A percentile compares a stretch with the other conserved stretches of the same genome.
Conservation (phyloP, 202 grass and related monocot species). For the Eragrostis tef region DNA sequence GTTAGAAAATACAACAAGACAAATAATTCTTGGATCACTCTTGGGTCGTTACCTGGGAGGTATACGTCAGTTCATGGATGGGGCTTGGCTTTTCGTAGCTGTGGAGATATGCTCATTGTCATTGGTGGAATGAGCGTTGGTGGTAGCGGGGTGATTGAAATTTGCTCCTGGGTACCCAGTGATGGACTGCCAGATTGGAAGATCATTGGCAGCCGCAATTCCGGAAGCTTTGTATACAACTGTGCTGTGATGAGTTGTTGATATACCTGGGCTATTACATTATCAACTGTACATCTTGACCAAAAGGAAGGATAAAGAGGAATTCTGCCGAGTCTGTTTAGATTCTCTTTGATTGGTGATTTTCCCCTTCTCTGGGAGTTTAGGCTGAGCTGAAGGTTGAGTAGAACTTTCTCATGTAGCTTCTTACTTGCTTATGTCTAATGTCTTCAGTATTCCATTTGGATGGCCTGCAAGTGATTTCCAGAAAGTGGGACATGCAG, state of each 20-base stretch:
- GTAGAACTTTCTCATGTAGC: constrained; percentile 50
- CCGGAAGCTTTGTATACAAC: constrained; percentile 63
- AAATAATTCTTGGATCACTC: constrained; percentile 61
- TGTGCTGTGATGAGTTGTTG: constrained; percentile 69
- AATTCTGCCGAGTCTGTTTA: constrained; percentile 47
- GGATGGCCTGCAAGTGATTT: constrained; percentile 46
- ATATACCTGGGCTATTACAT: constrained; percentile 40
- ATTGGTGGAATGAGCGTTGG: constrained; percentile 47
- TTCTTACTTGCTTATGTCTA: constrained; percentile 51
- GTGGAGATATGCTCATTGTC: constrained; percentile 60
- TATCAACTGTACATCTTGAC: constrained; percentile 54
- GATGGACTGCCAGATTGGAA: constrained; percentile 51
- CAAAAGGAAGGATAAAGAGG: constrained; percentile 53
- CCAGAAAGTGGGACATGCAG: constrained; percentile 52
- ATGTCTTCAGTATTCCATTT: constrained; percentile 55
- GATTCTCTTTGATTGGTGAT: constrained; percentile 40
- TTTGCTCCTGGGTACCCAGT: constrained; percentile 56
- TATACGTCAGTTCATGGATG: constrained; percentile 59
- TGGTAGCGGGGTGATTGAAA: constrained; percentile 52
- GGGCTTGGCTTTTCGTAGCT: constrained; percentile 61
- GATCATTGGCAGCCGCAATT: constrained; percentile 52
- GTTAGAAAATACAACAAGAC: constrained; percentile 55
- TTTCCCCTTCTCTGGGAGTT: constrained; percentile 47
- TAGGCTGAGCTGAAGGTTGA: constrained; percentile 49
- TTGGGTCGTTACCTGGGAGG: constrained; percentile 59